Evolutionary conservation across 768 basidiomycete genomes (phyloP), one percentile per base, ranked within the genome.

Genomic region (Pleurotus pulmonarius): DNA sequence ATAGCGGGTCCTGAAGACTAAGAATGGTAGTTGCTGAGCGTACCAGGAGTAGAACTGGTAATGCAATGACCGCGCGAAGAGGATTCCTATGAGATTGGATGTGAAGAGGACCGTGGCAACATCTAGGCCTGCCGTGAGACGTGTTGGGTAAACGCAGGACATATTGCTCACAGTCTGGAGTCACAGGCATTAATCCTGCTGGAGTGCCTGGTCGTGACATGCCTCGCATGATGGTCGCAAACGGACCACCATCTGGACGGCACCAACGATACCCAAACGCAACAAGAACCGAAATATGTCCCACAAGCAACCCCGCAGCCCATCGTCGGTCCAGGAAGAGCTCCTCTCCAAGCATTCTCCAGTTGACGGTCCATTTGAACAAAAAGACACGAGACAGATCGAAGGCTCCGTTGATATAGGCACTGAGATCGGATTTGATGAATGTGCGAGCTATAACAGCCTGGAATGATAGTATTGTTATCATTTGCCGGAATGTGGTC

Each of bases 41-140:
- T 98, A 98, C 97, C 97, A 99, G 4, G 91, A 87, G 69, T 97
- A 97, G 71, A 99, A 99, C 63, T 99, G 97, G 67, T 98, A 98
- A 67, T 99, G 97, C 44, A 99, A 73, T 8, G 96, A 98, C 16
- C 97, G 85, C 18, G 97, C 92, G 67, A 92, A 97, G 5, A 91
- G 60, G 37, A 98, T 88, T 15, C 97, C 97, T 52, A 97, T 86
- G 39, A 98, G 68, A 65, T 98, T 98, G 13, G 90, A 90, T 1
- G 92, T 95, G 75, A 92, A 93, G 4, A 98, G 77, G 20, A 94
- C 78, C 1, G 89, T 90, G 16, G 86, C 81, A 49, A 89, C 78
- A 63, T 90, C 95, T 96, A 34, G 8, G 13, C 22, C 13, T 20
- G 8, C 22, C 22, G 37, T 39, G 45, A 25, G 55, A n/a, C 48